Evolutionary conservation across 257 asterid genomes (phyloP).

Genomic region (Penstemon barbatus): DNA sequence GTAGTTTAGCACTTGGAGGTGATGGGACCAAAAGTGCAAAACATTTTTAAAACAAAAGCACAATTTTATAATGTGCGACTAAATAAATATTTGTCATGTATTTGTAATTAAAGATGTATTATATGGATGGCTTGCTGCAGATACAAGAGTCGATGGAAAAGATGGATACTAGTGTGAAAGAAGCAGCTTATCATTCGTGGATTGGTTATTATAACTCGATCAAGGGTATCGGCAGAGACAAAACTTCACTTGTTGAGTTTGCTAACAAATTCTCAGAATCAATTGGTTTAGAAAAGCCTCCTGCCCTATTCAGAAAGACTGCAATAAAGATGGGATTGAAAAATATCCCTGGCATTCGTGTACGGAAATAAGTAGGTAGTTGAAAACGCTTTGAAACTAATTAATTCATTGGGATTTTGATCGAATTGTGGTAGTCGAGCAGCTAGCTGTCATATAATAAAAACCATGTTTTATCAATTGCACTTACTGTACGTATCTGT

Average conservation of each 20-base stretch:
- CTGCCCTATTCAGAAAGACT: constrained; percentile 67
- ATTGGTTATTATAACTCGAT: constrained; percentile 88
- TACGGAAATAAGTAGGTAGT: constrained; percentile 51
- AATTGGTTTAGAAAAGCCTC: constrained; percentile 78
- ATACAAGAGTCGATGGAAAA: constrained; percentile 56
- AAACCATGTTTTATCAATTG: too few species aligned
- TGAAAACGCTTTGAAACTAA: too few species aligned
- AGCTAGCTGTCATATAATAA: too few species aligned
- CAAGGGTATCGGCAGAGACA: constrained; percentile 67
- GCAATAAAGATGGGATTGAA: constrained; percentile 89
- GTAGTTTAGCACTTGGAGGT: too few species aligned
- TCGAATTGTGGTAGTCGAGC: too few species aligned
- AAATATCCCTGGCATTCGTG: constrained; percentile 68
- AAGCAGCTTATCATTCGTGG: constrained; percentile 90
- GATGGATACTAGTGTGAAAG: constrained; percentile 69
- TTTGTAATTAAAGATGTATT: background rate
- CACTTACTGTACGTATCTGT: too few species aligned
- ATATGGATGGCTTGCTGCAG: constrained; percentile 37
- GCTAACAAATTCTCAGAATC: constrained; percentile 79
- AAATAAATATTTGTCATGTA: too few species aligned
- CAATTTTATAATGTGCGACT: too few species aligned
- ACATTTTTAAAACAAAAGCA: too few species aligned
- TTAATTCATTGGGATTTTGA: too few species aligned
- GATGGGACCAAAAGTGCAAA: too few species aligned
- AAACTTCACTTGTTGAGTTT: constrained; percentile 72